Conservation (phyloP, 2,329 filamentous ascomycete genomes). For the Beauveria medogensis region DNA sequence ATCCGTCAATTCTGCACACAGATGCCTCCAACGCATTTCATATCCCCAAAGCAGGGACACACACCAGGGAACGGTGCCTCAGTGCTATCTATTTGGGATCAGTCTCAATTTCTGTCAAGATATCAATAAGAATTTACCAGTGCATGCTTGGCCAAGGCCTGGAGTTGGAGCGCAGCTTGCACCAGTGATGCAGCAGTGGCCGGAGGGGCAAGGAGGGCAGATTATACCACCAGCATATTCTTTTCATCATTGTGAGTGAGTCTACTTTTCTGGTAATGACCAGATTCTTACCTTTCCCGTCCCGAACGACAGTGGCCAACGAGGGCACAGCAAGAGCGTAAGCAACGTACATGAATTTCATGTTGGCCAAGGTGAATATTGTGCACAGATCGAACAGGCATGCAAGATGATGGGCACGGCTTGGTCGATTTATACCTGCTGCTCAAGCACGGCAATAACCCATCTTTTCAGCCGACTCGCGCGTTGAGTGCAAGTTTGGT, state of each 20-base stretch:
- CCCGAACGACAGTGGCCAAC: background rate
- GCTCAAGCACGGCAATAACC: background rate
- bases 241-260: background rate
- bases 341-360: background rate
- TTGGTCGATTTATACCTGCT: background rate
- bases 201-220: background rate
- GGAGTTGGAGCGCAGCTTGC: background rate
- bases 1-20: background rate
- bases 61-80: constrained; percentile 1
- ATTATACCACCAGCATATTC: background rate
- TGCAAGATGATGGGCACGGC: background rate
- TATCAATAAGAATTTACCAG: background rate
- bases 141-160: background rate
- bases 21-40: background rate
- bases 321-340: background rate
- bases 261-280: background rate
- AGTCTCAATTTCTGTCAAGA: background rate
- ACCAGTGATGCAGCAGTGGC: background rate
- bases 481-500: background rate
- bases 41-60: background rate
- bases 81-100: background rate
- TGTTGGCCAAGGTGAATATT: background rate
- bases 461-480: background rate
- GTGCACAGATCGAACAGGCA: background rate
- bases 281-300: background rate